phyloP scores from a whole-genome alignment of 805 yeast species.

The Ogataea pilisensis region DNA sequence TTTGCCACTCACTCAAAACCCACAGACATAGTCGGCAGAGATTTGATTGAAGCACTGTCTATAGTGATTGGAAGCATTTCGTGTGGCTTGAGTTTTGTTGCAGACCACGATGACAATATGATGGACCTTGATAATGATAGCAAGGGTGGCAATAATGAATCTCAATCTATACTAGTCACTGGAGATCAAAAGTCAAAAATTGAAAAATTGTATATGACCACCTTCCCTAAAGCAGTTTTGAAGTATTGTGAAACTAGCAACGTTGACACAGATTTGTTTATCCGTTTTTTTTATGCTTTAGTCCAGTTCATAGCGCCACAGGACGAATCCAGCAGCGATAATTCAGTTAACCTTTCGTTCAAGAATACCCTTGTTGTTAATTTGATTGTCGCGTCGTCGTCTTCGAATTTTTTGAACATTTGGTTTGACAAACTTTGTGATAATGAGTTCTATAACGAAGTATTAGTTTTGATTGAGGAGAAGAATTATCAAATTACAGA shows the following conservation, averaged over 20 bases:
- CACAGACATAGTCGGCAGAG: constrained; percentile 3
- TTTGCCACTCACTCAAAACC: constrained; percentile 5
- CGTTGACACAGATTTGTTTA: constrained; percentile 11
- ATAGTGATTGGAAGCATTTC: constrained; percentile 14
- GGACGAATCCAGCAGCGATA: constrained; percentile 1
- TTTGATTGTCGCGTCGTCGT: constrained; percentile 22
- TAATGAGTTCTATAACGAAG: constrained; percentile 16
- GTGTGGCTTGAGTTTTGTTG: constrained; percentile 13
- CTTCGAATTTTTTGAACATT: constrained; percentile 14
- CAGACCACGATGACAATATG: constrained; percentile 6
- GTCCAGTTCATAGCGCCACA: constrained; percentile 17
- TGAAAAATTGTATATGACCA: constrained; percentile 12
- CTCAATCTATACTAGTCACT: constrained; percentile 4
- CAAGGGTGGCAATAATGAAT: too few relatives aligned
- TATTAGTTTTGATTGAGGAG: constrained; percentile 15
- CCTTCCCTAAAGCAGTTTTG: constrained; percentile 11
- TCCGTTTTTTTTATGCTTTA: constrained; percentile 16
- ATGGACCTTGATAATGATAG: not conserved
- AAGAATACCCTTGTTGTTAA: constrained; percentile 20
- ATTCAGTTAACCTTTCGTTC: constrained; percentile 11
- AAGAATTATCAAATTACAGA: constrained; percentile 8
- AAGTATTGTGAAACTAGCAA: constrained; percentile 6
- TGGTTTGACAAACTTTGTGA: constrained; percentile 20
- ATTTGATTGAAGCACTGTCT: constrained; percentile 14
- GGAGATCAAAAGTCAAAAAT: constrained; percentile 3